Conservation (phyloP, 2,329 filamentous ascomycete species). For the Erysiphe neolycopersici region DNA sequence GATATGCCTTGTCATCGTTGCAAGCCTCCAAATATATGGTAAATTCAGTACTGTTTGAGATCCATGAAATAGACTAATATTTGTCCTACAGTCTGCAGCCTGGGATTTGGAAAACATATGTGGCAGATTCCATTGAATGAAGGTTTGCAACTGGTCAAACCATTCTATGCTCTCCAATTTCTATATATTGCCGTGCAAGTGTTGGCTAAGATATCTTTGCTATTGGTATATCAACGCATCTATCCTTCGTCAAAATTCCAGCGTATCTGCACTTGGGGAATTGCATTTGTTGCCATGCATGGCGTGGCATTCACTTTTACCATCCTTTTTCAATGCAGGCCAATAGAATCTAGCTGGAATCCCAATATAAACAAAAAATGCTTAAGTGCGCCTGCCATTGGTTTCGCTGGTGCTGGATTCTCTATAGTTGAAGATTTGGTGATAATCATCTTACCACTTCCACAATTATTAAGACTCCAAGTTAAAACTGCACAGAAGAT, state of each 20-base stretch:
- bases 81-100: no score
- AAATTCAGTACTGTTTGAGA: no score
- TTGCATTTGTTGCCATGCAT: neutral
- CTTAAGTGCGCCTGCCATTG: neutral
- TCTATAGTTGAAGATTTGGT: slow-evolving; percentile 1
- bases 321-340: neutral
- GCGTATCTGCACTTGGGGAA: neutral
- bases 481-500: neutral
- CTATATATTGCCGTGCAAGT: slow-evolving; percentile 1
- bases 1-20: no score
- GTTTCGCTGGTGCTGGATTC: neutral
- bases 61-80: no score
- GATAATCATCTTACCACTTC: neutral
- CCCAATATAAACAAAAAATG: neutral
- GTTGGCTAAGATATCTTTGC: neutral
- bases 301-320: neutral
- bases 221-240: neutral
- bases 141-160: no score
- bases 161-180: neutral
- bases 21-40: no score
- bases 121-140: no score
- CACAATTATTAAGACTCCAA: neutral
- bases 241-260: neutral
- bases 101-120: no score
- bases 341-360: neutral